These are phyloP conservation scores for Leptographium radiaticola DNA, from an alignment of 2,329 filamentous ascomycete genomes.

Conservation along the genomic window DNA sequence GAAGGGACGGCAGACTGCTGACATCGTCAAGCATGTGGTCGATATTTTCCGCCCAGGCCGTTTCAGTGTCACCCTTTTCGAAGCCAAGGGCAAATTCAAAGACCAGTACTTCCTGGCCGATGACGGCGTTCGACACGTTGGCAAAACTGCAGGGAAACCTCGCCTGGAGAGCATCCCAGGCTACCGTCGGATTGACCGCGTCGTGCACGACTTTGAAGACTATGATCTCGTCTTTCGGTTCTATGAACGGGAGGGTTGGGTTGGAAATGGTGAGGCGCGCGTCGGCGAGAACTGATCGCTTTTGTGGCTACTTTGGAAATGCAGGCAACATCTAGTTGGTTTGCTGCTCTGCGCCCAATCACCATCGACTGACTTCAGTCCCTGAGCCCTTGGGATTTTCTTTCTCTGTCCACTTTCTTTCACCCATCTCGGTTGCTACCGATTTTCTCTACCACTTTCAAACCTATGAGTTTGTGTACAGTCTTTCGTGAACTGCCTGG, in stretches of 20 bases:
- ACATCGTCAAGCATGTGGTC: constrained; percentile 88
- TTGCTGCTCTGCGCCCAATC: neutral
- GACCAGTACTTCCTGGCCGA: constrained; percentile 14
- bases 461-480: neutral
- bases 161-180: constrained; percentile 69
- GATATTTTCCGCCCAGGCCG: constrained; percentile 94
- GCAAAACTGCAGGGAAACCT: constrained; percentile 30
- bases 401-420: neutral
- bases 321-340: neutral
- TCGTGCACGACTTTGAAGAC: constrained; percentile 93
- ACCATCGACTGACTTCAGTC: too few species aligned
- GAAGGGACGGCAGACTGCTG: constrained; percentile 74
- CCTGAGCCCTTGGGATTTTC: neutral
- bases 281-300: neutral
- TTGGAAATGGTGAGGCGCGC: constrained; percentile 28
- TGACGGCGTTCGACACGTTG: constrained; percentile 5
- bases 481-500: too few species aligned
- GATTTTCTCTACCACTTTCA: neutral
- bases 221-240: constrained; percentile 95
- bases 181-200: constrained; percentile 82
- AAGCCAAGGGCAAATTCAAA: constrained; percentile 51
- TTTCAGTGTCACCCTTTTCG: constrained; percentile 93
- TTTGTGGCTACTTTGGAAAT: neutral
- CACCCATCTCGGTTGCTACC: neutral
- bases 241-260: constrained; percentile 81